These are phyloP conservation scores for Raddia distichophylla DNA, from an alignment of 176 grass and related monocot species.

Conservation along the genomic window DNA sequence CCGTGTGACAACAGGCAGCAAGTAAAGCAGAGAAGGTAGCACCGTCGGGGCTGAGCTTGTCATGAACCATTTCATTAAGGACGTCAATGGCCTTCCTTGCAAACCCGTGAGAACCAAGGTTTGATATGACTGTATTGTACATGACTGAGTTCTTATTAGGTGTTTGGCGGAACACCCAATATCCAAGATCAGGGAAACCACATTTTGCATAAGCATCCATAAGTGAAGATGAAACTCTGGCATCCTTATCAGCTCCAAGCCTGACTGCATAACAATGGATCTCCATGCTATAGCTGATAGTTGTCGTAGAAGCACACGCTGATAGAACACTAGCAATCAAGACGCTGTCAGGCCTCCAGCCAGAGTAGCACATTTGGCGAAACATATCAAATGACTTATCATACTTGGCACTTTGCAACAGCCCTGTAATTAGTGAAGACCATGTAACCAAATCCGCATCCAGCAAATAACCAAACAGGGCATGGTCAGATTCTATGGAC, in stretches of 20 bases:
- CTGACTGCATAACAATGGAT: constrained; percentile 58
- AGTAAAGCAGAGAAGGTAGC: constrained; percentile 69
- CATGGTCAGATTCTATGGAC: constrained; percentile 39
- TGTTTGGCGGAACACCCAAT: constrained; percentile 46
- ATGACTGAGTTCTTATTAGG: constrained; percentile 52
- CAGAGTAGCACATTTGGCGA: constrained; percentile 46
- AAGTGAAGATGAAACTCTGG: constrained; percentile 57
- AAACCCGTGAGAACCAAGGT: constrained; percentile 65
- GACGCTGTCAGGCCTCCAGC: constrained; percentile 52
- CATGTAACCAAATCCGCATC: constrained; percentile 66
- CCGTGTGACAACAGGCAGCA: constrained; percentile 62
- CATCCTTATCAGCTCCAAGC: constrained; percentile 32
- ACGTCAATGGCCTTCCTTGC: constrained; percentile 47
- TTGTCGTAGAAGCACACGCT: constrained; percentile 48
- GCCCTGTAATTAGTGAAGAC: constrained; percentile 65
- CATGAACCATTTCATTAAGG: constrained; percentile 54
- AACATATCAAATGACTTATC: constrained; percentile 54
- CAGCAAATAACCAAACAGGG: constrained; percentile 42
- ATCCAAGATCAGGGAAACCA: constrained; percentile 51
- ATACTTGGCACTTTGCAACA: constrained; percentile 36
- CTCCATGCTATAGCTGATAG: constrained; percentile 49
- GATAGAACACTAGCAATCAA: constrained; percentile 63
- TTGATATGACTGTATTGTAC: constrained; percentile 66
- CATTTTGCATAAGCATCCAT: constrained; percentile 78
- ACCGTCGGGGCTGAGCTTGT: constrained; percentile 47